Conservation (phyloP, 2,329 filamentous ascomycete genomes). For the Pseudogymnoascus sp. region DNA sequence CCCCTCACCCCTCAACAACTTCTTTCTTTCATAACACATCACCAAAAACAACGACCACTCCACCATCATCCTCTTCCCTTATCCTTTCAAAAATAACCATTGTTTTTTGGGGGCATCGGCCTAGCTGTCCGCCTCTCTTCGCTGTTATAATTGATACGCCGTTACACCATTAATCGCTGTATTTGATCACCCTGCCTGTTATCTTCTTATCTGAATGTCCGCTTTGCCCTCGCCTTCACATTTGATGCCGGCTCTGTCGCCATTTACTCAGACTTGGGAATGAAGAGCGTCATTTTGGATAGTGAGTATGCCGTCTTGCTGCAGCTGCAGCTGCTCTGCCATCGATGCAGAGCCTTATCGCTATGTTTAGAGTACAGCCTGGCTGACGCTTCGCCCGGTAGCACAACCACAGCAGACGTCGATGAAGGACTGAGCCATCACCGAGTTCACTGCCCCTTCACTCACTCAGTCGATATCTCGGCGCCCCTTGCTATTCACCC, state of each 20-base stretch:
- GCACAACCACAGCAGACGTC: slow-evolving; percentile 1
- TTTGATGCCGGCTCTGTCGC: not conserved
- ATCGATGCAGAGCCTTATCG: not conserved
- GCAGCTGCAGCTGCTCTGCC: not conserved
- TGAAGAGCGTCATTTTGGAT: not conserved
- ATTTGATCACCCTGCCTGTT: slow-evolving; percentile 2
- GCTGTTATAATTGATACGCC: not conserved
- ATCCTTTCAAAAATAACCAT: not conserved
- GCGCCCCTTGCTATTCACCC: not conserved
- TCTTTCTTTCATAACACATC: not conserved
- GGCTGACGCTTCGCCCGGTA: slow-evolving; percentile 4
- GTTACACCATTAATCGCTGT: slow-evolving; percentile 8
- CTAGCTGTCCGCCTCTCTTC: not conserved
- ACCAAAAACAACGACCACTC: not conserved
- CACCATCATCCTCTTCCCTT: not conserved
- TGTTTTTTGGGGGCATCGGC: not conserved
- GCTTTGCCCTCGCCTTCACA: not conserved
- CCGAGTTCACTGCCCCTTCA: not conserved
- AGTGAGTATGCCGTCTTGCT: slow-evolving; percentile 4
- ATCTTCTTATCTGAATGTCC: slow-evolving; percentile 7
- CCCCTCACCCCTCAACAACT: slow-evolving; percentile 7
- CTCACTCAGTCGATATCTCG: not conserved
- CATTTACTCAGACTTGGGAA: slow-evolving; percentile 1
- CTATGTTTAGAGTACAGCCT: not conserved
- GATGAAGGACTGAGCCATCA: not conserved